Evolutionary conservation across 208 protist species (phyloP).

Genomic region (Acanthamoeba polyphaga): DNA sequence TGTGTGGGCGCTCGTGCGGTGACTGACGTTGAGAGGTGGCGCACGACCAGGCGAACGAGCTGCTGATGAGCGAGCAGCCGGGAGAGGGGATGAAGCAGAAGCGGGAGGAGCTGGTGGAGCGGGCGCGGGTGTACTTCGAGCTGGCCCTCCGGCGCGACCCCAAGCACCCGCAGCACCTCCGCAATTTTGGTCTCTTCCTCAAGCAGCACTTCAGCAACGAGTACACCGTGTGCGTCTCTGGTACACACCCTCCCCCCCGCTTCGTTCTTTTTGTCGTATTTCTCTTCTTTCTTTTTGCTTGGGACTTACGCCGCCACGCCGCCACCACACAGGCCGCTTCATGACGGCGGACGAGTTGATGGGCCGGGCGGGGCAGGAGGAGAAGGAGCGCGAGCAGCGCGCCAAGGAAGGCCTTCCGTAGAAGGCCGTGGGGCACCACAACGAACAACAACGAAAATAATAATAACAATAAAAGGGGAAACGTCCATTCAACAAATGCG

Average conservation of each 20-base stretch:
- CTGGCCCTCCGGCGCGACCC: not conserved
- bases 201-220: constrained; percentile 54
- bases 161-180: constrained; percentile 51
- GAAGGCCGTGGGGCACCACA: too few species aligned
- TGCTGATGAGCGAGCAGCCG: constrained; percentile 5
- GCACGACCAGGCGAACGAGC: not conserved
- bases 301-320: not conserved
- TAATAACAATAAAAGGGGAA: too few species aligned
- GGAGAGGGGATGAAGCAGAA: constrained; percentile 3
- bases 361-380: not conserved
- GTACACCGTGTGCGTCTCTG: not conserved
- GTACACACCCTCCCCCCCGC: not conserved
- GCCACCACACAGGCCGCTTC: not conserved
- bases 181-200: constrained; percentile 68
- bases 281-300: not conserved
- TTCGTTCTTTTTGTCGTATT: not conserved
- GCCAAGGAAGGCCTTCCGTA: not conserved
- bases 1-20: too few species aligned
- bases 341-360: constrained; percentile 43
- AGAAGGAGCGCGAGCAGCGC: constrained; percentile 12
- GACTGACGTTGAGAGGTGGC: too few species aligned
- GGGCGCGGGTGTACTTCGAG: constrained; percentile 30
- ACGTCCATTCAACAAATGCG: too few species aligned
- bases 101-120: constrained; percentile 51
- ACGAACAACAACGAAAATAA: too few species aligned